These are phyloP conservation scores for Entamoeba dispar DNA, from an alignment of 208 protist genomes.

Conservation along the genomic window DNA sequence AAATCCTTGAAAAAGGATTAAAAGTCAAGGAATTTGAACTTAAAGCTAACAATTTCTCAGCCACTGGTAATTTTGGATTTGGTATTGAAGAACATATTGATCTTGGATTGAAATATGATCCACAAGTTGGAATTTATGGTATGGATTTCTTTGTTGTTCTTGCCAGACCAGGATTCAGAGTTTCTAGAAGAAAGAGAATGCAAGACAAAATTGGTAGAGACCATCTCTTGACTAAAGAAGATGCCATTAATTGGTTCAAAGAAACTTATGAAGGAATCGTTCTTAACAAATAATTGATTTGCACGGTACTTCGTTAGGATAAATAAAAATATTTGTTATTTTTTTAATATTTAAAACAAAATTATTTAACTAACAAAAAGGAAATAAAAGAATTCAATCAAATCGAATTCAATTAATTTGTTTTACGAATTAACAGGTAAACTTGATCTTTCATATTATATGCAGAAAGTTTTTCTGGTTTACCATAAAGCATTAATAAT, in stretches of 20 bases:
- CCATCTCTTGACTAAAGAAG: conserved; percentile 78
- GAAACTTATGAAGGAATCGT: conserved; percentile 71
- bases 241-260: conserved; percentile 95
- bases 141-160: conserved; percentile 93
- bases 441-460: not conserved
- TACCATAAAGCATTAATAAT: not conserved
- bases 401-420: not conserved
- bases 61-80: conserved; percentile 95
- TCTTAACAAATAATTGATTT: not conserved
- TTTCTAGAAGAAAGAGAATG: conserved; percentile 43
- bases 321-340: too few species aligned
- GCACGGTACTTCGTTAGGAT: too few species aligned
- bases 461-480: not conserved
- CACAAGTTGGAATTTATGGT: conserved; percentile 83
- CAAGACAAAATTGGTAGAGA: conserved; percentile 54
- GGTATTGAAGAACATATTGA: conserved; percentile 99
- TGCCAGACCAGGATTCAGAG: conserved; percentile 70
- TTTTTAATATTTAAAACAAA: too few species aligned
- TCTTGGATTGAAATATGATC: conserved; percentile 99
- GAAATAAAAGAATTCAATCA: not conserved
- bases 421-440: not conserved
- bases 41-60: conserved; percentile 70
- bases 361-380: not conserved
- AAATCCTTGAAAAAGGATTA: conserved; percentile 90
- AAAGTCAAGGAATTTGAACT: conserved; percentile 98